Evolutionary conservation across 805 yeast species (phyloP).

Genomic region (Tetrapisispora pingtungensis): DNA sequence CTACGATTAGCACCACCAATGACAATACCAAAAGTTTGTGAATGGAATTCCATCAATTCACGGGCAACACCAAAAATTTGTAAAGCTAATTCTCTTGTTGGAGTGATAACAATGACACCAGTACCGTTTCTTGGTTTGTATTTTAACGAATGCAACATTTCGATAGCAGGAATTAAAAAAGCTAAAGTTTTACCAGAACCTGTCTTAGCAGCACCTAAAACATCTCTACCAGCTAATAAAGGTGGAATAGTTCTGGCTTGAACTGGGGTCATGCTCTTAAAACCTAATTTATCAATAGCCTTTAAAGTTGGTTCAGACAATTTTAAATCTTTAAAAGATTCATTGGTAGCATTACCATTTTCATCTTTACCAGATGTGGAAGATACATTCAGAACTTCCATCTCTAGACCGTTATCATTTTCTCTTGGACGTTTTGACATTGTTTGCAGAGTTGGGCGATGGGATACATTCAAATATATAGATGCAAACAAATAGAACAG

Average conservation of each 20-base stretch:
- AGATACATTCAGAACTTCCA: slow-evolving; percentile 1
- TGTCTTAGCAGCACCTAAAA: slow-evolving; percentile 98
- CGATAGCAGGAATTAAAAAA: slow-evolving; percentile 91
- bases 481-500: too few relatives aligned
- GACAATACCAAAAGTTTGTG: slow-evolving; percentile 92
- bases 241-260: slow-evolving; percentile 97
- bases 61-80: slow-evolving; percentile 97
- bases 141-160: slow-evolving; percentile 75
- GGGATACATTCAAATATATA: too few relatives aligned
- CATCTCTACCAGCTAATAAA: slow-evolving; percentile 90
- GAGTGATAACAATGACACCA: slow-evolving; percentile 91
- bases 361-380: slow-evolving; percentile 4
- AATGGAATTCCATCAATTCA: slow-evolving; percentile 80
- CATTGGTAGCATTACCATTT: slow-evolving; percentile 8
- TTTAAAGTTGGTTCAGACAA: slow-evolving; percentile 74
- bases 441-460: background rate
- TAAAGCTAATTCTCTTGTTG: slow-evolving; percentile 94
- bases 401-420: slow-evolving; percentile 2
- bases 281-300: slow-evolving; percentile 83
- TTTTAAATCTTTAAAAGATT: slow-evolving; percentile 38
- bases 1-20: slow-evolving; percentile 98
- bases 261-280: slow-evolving; percentile 83
- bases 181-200: slow-evolving; percentile 98
- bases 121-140: slow-evolving; percentile 98
- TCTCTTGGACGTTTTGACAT: slow-evolving; percentile 16